Conservation (phyloP, 78 protist genomes). For the Chrysochromulina parva region DNA sequence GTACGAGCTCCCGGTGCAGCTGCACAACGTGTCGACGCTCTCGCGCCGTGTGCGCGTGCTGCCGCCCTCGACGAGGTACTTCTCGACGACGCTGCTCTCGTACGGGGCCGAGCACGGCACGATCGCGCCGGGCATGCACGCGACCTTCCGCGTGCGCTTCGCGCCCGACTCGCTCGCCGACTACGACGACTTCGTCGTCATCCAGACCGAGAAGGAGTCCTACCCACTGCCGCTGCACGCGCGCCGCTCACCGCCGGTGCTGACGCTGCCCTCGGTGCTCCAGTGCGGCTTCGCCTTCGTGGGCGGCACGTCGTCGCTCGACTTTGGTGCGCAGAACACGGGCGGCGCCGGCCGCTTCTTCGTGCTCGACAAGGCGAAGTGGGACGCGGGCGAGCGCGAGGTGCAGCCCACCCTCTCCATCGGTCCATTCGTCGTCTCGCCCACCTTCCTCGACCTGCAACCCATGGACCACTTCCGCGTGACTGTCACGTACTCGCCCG, state of each 20-base stretch:
- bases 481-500: neutral
- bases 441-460: neutral
- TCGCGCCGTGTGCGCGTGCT: neutral
- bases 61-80: neutral
- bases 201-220: slow-evolving; percentile 6
- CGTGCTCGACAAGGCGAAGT: neutral
- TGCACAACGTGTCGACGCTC: neutral
- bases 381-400: neutral
- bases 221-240: neutral
- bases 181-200: neutral
- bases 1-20: neutral
- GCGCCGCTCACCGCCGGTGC: neutral
- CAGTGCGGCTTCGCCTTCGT: neutral
- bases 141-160: neutral
- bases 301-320: neutral
- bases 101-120: neutral
- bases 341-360: neutral
- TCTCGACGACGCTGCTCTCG: neutral
- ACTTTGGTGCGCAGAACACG: neutral
- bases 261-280: neutral
- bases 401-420: neutral
- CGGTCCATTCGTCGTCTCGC: neutral
- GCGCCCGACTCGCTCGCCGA: slow-evolving; percentile 26
- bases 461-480: neutral
- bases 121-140: neutral